A percentile compares a stretch with the other conserved stretches of the same genome.
Evolutionary conservation across 495 filamentous ascomycete genomes (phyloP).

Genomic region (Clohesyomyces aquaticus): DNA sequence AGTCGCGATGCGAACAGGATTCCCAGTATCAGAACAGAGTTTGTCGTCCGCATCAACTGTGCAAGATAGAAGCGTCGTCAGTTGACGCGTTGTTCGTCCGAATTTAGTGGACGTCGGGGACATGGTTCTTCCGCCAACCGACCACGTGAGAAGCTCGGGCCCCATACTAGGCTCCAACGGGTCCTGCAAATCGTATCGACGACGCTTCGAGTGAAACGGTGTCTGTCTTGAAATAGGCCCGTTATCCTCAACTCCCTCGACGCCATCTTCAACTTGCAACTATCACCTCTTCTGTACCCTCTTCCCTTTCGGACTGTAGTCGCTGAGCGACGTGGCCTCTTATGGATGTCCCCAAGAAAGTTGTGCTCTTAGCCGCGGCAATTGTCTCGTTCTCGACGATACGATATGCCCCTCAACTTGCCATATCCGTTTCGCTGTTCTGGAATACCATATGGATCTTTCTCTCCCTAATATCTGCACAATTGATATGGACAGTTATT

Average conservation of each 20-base stretch:
- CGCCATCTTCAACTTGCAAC: no score
- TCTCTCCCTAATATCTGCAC: slow-evolving; percentile 1
- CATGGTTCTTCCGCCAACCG: background rate
- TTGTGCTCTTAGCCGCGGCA: slow-evolving; percentile 20
- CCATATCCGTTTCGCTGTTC: slow-evolving; percentile 12
- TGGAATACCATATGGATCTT: slow-evolving; percentile 27
- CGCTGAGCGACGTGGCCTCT: background rate
- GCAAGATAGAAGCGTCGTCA: background rate
- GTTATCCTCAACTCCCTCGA: background rate
- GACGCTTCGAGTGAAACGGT: background rate
- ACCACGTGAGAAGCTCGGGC: background rate
- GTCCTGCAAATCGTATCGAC: background rate
- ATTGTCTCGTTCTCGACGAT: slow-evolving; percentile 22
- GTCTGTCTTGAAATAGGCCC: background rate
- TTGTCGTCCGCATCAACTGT: no score
- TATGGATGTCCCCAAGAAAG: slow-evolving; percentile 29
- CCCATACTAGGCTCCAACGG: background rate
- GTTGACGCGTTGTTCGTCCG: background rate
- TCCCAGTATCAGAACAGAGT: no score
- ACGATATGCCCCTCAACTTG: slow-evolving; percentile 19
- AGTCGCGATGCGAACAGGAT: no score
- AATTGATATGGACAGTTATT: slow-evolving; percentile 37
- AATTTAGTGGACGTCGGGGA: background rate
- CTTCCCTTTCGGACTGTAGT: background rate
- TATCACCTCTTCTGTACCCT: no score